Base-by-base conservation (phyloP, 2,329 filamentous ascomycete species). In the Calycina marina region DNA sequence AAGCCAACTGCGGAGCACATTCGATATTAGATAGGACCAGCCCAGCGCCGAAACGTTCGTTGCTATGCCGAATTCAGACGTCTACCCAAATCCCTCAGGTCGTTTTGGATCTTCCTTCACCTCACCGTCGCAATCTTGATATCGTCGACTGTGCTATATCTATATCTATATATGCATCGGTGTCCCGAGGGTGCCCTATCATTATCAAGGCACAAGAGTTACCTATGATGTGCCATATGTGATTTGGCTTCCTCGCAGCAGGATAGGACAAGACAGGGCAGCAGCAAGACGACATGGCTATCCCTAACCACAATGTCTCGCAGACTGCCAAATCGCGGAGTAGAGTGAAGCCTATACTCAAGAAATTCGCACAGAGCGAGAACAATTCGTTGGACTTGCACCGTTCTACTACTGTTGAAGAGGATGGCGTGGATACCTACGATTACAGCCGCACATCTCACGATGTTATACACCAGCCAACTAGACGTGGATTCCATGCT, bases 341-440 rank as follows among this genome's bases (percentile, higher is more conserved):
- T 4, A 52, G 45, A 25, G 45, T 51, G 22, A 75, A 73, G 53
- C 72, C 72, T 6, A 74, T 76, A 27, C 55, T 77, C 32, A 73
- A 72, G 52, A 75, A 73, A 50, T 41, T 51, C 33, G 43, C 48
- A 12, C 43, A 47, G 28, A 72, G 67, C 42, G 69, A 72, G 42
- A 73, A 72, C 57, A 72, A 63, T 46, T 76, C 72, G 28, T 53
- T 76, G 38, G 72, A 77, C 44, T 52, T 77, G 40, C 67, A 75
- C 48, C 64, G 71, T 27, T 60, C 61, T 13, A 71, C 68, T 61
- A 65, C 69, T 25, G 8, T 22, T n/a, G 69, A 74, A 38, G 67
- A 71, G 44, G 56, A 53, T 42, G 54, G 48, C 24, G 47, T 59
- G 39, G 54, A 50, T 13, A 52, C 47, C 25, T 54, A 51, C 28